A percentile compares a stretch with the other conserved stretches of the same genome.
Evolutionary conservation across 116 monocot genomes (phyloP).

Genomic region (Cymodocea nodosa): DNA sequence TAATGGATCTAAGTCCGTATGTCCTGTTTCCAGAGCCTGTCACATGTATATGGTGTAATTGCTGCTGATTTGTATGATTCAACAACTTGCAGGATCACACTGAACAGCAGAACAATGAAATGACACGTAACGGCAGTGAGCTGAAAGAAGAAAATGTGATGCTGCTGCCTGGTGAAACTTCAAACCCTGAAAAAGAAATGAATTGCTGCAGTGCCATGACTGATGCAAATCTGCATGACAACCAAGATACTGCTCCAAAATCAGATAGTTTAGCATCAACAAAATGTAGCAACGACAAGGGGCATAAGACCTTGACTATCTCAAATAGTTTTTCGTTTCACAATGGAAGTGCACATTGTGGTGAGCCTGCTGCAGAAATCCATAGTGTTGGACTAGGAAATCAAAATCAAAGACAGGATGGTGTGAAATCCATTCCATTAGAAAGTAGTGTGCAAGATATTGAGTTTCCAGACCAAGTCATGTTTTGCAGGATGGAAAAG

Average conservation of each 20-base stretch:
- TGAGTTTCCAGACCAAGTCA: conserved; percentile 7
- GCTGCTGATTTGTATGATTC: background rate
- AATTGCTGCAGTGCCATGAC: background rate
- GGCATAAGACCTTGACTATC: conserved; percentile 3
- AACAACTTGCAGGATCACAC: conserved; percentile 15
- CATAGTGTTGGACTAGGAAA: background rate
- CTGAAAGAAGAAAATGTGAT: conserved; percentile 7
- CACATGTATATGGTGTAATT: no score
- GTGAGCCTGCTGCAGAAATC: background rate
- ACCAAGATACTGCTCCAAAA: background rate
- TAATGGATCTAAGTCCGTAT: no score
- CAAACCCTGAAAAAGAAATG: conserved; percentile 14
- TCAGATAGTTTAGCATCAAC: conserved; percentile 3
- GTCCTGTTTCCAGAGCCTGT: no score
- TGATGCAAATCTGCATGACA: background rate
- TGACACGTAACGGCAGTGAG: background rate
- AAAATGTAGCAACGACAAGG: conserved; percentile 9
- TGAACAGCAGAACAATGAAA: conserved; percentile 6
- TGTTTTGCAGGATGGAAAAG: background rate
- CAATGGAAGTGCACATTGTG: background rate
- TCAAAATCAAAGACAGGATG: conserved; percentile 5
- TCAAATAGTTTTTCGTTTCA: conserved; percentile 9
- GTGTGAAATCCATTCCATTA: background rate
- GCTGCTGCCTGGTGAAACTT: conserved; percentile 7
- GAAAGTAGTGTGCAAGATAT: conserved; percentile 10